Base-by-base conservation (phyloP, 2,329 filamentous ascomycete genomes). In the Ciborinia camelliae region DNA sequence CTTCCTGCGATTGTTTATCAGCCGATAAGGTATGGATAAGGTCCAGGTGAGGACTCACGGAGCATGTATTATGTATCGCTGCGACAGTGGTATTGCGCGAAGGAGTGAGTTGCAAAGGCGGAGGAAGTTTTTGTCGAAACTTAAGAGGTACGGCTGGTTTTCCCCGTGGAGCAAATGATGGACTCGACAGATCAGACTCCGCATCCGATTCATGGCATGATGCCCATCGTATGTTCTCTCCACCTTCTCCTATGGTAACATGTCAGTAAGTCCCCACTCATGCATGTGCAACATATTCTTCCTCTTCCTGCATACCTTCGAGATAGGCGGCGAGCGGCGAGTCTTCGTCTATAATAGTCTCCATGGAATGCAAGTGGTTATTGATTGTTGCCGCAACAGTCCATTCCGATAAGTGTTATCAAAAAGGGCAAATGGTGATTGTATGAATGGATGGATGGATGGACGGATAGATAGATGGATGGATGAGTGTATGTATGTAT, bases 291-390 rank as follows among this genome's bases (percentile, higher is more conserved):
- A 26, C 41, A 45, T 8, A 39, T 18, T 20, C 52, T 14, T 32
- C 37, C 41, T 62, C 53, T 48, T 30, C 51, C 48, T 37, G 78
- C 82, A 73, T 78, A 95, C 93, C 92, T 86, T 93, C 89, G 72
- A 97, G 86, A 80, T 95, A 95, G 74, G 90, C 87, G 75, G 92
- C 92, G 79, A 97, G 83, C 72, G 93, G 93, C 76, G 91, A 90
- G 79, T 92, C 88, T 79, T 95, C 86, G 79, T 90, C 90, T 72
- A 97, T 86, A 73, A 97, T 83, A 74, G 90, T 87, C 84, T 97
- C 93, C 93, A 97, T 95, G 69, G 68, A 70, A 71, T 66, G 65
- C 63, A 61, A 54, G 62, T 66, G 51, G 70, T 67, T 68, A 68
- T 63, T 39, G 63, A 55, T 55, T 10, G 51, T 63, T 39, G 35